phyloP scores from a whole-genome alignment of 352 stramenopile genomes.

The Thalassiosira exigua region DNA sequence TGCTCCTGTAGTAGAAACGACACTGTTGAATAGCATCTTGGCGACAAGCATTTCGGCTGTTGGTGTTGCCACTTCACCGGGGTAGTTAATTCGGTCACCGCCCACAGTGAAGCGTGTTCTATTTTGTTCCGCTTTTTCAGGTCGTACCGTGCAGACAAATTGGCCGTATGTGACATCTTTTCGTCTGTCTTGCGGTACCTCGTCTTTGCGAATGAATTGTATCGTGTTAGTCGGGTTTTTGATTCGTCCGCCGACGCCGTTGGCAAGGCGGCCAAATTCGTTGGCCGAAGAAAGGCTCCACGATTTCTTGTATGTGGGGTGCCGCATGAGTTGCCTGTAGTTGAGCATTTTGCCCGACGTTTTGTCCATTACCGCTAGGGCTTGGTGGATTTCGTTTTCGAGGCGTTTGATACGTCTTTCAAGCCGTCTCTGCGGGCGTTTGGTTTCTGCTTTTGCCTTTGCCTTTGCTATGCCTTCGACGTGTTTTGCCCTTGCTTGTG shows the following conservation, averaged over 20 bases:
- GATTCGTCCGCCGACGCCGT: constrained; percentile 28
- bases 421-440: neutral
- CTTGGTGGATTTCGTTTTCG: constrained; percentile 29
- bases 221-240: constrained; percentile 55
- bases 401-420: neutral
- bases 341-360: constrained; percentile 37
- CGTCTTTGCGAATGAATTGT: constrained; percentile 43
- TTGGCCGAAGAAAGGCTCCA: constrained; percentile 44
- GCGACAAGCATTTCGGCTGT: constrained; percentile 20
- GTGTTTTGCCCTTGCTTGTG: no score
- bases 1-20: constrained; percentile 29
- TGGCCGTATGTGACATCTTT: constrained; percentile 41
- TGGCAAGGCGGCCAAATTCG: constrained; percentile 49
- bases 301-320: constrained; percentile 10
- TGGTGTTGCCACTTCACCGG: constrained; percentile 12
- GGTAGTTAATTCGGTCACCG: constrained; percentile 24
- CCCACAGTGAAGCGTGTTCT: constrained; percentile 1
- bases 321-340: constrained; percentile 25
- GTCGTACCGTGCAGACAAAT: constrained; percentile 8
- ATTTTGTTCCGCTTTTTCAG: constrained; percentile 20
- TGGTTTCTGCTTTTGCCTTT: no score
- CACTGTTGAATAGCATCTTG: constrained; percentile 54
- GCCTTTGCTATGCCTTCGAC: no score
- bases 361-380: constrained; percentile 42
- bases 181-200: constrained; percentile 23